These are phyloP conservation scores for Hyaloscypha variabilis DNA, from an alignment of 495 filamentous ascomycete species.

Conservation along the genomic window DNA sequence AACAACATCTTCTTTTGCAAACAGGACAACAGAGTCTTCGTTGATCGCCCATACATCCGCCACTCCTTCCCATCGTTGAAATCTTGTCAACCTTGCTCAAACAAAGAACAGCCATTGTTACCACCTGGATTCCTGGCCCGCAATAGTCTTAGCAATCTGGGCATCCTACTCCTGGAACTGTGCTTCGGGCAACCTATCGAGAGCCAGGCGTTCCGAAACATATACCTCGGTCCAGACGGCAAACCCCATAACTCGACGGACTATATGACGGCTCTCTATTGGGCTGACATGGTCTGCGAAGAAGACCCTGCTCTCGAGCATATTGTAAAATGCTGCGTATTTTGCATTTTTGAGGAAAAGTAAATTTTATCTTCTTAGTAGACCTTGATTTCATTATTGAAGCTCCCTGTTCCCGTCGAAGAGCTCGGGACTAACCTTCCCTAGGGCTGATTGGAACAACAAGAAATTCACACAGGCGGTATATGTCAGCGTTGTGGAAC, in stretches of 20 bases:
- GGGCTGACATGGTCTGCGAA: constrained; percentile 11
- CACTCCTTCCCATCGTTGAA: constrained; percentile 14
- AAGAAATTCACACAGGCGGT: constrained; percentile 25
- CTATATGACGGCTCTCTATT: constrained; percentile 10
- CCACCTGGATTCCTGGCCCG: neutral
- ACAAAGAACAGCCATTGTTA: neutral
- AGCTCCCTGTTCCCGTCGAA: too few species aligned
- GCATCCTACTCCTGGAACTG: constrained; percentile 33
- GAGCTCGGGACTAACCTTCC: too few species aligned
- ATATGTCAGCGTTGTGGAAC: constrained; percentile 19
- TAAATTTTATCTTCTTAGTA: too few species aligned
- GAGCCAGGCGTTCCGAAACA: constrained; percentile 17
- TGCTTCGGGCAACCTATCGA: constrained; percentile 33
- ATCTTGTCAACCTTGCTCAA: neutral
- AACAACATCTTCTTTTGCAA: constrained; percentile 30
- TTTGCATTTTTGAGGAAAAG: constrained; percentile 21
- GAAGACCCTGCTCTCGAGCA: constrained; percentile 15
- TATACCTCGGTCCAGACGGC: constrained; percentile 2
- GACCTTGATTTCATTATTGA: too few species aligned
- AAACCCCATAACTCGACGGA: constrained; percentile 2
- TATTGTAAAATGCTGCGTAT: constrained; percentile 22
- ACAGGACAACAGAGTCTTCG: constrained; percentile 7
- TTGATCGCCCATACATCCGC: constrained; percentile 19
- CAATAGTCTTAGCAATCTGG: constrained; percentile 23
- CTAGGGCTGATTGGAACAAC: constrained; percentile 15